These are phyloP conservation scores for Zea luxurians DNA, from an alignment of 176 grass and related monocot species.

Conservation along the genomic window DNA sequence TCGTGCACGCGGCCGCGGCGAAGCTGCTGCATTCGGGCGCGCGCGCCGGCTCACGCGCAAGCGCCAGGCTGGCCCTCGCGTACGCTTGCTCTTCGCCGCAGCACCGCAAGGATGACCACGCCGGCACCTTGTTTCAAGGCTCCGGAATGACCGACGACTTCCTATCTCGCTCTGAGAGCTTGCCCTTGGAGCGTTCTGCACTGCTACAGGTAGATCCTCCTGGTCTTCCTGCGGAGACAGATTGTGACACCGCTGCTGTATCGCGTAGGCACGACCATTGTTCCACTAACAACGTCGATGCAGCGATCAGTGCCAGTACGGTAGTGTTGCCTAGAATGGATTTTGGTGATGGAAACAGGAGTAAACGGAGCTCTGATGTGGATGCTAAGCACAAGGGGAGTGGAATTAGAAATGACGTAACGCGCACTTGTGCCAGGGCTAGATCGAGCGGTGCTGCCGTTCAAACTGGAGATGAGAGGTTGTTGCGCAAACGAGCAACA, in stretches of 20 bases:
- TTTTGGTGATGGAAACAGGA: slow-evolving; percentile 27
- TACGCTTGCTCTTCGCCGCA: slow-evolving; percentile 59
- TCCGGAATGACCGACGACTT: slow-evolving; percentile 41
- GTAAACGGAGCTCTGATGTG: slow-evolving; percentile 17
- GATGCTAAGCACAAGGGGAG: slow-evolving; percentile 1
- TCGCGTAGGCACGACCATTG: slow-evolving; percentile 11
- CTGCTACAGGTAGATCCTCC: slow-evolving; percentile 13
- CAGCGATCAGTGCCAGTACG: not conserved
- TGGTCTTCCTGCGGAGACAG: not conserved
- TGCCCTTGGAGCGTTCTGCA: slow-evolving; percentile 12
- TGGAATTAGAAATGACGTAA: slow-evolving; percentile 10
- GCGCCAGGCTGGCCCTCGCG: slow-evolving; percentile 20
- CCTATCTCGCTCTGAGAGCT: slow-evolving; percentile 36
- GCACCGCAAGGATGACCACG: slow-evolving; percentile 38
- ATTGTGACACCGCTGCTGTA: not conserved
- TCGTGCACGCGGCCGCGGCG: slow-evolving; percentile 31
- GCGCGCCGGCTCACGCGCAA: slow-evolving; percentile 19
- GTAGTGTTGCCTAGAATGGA: slow-evolving; percentile 26
- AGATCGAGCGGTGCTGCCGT: slow-evolving; percentile 34
- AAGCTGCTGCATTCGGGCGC: slow-evolving; percentile 35
- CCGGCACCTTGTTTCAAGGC: slow-evolving; percentile 20
- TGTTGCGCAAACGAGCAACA: slow-evolving; percentile 49
- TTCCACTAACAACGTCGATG: not conserved
- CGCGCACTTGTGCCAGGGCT: not conserved
- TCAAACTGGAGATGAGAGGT: slow-evolving; percentile 36